phyloP scores from a whole-genome alignment of 805 yeast species.

The Wickerhamomyces queroliae region DNA sequence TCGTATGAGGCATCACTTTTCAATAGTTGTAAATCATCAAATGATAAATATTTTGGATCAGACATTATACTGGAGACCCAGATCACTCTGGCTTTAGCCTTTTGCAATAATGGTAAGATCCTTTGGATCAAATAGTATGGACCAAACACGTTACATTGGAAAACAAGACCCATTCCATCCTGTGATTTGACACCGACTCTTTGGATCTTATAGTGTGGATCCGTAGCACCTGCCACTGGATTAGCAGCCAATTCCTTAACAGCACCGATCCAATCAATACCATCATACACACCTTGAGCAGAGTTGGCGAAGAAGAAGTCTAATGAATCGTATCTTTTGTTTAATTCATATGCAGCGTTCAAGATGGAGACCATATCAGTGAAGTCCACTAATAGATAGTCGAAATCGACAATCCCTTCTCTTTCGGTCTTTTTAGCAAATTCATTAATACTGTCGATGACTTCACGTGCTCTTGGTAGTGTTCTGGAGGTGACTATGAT shows the following conservation, averaged over 20 bases:
- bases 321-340: slow-evolving; percentile 55
- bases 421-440: slow-evolving; percentile 37
- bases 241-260: slow-evolving; percentile 53
- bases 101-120: slow-evolving; percentile 46
- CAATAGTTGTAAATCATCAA: slow-evolving; percentile 69
- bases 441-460: slow-evolving; percentile 51
- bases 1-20: slow-evolving; percentile 70
- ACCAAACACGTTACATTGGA: slow-evolving; percentile 95
- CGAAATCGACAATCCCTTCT: slow-evolving; percentile 66
- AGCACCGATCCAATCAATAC: slow-evolving; percentile 84
- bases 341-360: slow-evolving; percentile 66
- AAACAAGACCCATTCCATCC: slow-evolving; percentile 83
- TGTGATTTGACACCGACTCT: slow-evolving; percentile 64
- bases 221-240: slow-evolving; percentile 82
- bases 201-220: slow-evolving; percentile 83
- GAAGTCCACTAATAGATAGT: slow-evolving; percentile 86
- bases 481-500: slow-evolving; percentile 88
- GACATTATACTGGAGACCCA: slow-evolving; percentile 90
- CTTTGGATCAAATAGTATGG: slow-evolving; percentile 82
- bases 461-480: slow-evolving; percentile 75
- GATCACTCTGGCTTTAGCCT: slow-evolving; percentile 57
- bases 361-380: slow-evolving; percentile 82
- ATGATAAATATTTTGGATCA: slow-evolving; percentile 64
- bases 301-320: slow-evolving; percentile 85
- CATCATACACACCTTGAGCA: slow-evolving; percentile 82